phyloP scores from a whole-genome alignment of 345 rosid species.

The Salix dunnii region DNA sequence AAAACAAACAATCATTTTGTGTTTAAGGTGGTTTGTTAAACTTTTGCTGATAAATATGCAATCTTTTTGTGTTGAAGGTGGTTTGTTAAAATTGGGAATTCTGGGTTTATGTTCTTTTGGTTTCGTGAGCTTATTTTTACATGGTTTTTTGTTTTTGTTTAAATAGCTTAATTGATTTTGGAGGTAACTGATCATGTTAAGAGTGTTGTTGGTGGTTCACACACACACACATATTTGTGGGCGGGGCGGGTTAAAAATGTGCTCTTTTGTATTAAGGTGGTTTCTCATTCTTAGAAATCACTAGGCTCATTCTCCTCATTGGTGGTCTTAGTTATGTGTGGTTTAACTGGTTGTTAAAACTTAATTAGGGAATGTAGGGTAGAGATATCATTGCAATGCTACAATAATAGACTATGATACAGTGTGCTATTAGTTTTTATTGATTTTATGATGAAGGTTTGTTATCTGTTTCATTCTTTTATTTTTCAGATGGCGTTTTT shows the following conservation, averaged over 20 bases:
- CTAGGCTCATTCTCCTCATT: not conserved
- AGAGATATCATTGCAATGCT: not conserved
- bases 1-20: not conserved
- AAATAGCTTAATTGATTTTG: not conserved
- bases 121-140: not conserved
- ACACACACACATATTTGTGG: not conserved
- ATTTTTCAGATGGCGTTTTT: not conserved
- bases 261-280: not conserved
- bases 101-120: not conserved
- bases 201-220: not conserved
- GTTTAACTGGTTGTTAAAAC: not conserved
- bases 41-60: not conserved
- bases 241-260: not conserved
- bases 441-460: not conserved
- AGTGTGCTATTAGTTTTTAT: not conserved
- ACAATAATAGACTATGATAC: not conserved
- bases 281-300: not conserved
- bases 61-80: not conserved
- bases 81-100: not conserved
- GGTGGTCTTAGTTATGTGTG: not conserved
- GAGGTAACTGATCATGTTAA: not conserved
- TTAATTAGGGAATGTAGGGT: not conserved
- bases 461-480: not conserved
- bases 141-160: not conserved
- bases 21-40: not conserved